phyloP scores from a whole-genome alignment of 1,284 basidiomycete species.

The Nidula niveotomentosa region DNA sequence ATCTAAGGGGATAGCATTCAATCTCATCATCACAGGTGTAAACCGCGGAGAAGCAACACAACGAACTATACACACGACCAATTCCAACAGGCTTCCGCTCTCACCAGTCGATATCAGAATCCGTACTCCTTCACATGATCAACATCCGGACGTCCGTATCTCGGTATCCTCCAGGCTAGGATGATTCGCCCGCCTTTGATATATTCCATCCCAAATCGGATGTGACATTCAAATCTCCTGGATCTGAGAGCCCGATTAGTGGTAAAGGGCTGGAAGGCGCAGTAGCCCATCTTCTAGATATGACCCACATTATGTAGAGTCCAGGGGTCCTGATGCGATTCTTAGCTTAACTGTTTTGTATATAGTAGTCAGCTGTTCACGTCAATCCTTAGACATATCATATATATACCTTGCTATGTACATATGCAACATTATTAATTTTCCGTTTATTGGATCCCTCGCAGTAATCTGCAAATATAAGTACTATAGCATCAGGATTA shows the following conservation, averaged over 20 bases:
- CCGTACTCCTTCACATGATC: conserved; percentile 22
- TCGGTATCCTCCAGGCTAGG: conserved; percentile 10
- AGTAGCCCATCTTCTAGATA: too few species aligned
- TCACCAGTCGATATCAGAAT: conserved; percentile 7
- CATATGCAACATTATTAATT: too few species aligned
- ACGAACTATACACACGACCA: conserved; percentile 3
- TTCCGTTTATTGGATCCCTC: too few species aligned
- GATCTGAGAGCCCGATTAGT: neutral
- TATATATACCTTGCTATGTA: too few species aligned
- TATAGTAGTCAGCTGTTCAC: too few species aligned
- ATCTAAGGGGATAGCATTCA: conserved; percentile 36
- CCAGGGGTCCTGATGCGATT: too few species aligned
- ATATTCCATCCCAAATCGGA: neutral
- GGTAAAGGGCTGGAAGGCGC: too few species aligned
- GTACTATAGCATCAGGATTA: too few species aligned
- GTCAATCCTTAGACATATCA: too few species aligned
- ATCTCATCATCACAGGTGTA: conserved; percentile 32
- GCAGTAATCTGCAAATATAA: too few species aligned
- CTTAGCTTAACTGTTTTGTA: too few species aligned
- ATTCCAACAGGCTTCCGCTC: neutral
- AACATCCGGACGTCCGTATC: conserved; percentile 25
- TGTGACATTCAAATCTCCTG: conserved; percentile 1
- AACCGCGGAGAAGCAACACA: conserved; percentile 22
- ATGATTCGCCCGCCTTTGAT: neutral
- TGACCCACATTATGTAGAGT: too few species aligned